Evolutionary conservation across 2,329 filamentous ascomycete species (phyloP).

Genomic region (Calonectria multiphialidica): DNA sequence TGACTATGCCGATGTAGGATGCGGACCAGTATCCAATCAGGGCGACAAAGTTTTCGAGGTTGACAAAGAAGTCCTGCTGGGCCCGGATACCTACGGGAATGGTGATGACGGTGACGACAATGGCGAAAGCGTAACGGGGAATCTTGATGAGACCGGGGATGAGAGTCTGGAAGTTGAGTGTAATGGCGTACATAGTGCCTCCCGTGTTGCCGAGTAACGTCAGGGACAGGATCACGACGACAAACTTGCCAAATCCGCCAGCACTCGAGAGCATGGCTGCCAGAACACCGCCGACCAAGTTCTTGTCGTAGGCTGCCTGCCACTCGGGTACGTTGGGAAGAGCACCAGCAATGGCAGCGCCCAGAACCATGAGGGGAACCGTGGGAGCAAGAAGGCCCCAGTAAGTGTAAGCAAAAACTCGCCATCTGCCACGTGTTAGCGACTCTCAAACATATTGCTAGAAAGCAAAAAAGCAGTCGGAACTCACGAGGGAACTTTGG

Average conservation of each 20-base stretch:
- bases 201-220: constrained; percentile 70
- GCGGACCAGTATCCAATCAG: constrained; percentile 71
- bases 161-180: constrained; percentile 74
- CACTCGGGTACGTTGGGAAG: constrained; percentile 65
- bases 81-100: constrained; percentile 70
- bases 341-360: constrained; percentile 73
- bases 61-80: constrained; percentile 67
- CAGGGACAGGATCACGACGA: constrained; percentile 69
- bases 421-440: constrained; percentile 44
- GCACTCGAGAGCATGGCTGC: constrained; percentile 69
- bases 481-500: constrained; percentile 63
- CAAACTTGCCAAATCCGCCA: constrained; percentile 72
- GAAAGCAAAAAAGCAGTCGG: background rate
- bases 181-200: constrained; percentile 71
- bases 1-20: constrained; percentile 64
- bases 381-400: constrained; percentile 67
- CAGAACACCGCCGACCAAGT: constrained; percentile 69
- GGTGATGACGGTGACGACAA: constrained; percentile 69
- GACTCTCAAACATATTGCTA: background rate
- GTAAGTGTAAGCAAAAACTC: constrained; percentile 68
- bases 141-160: constrained; percentile 67
- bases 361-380: constrained; percentile 71
- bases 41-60: constrained; percentile 67
- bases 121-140: constrained; percentile 68
- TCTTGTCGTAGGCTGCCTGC: constrained; percentile 64